Conservation (phyloP, 208 protist genomes). For the Trypanosoma vivax region DNA sequence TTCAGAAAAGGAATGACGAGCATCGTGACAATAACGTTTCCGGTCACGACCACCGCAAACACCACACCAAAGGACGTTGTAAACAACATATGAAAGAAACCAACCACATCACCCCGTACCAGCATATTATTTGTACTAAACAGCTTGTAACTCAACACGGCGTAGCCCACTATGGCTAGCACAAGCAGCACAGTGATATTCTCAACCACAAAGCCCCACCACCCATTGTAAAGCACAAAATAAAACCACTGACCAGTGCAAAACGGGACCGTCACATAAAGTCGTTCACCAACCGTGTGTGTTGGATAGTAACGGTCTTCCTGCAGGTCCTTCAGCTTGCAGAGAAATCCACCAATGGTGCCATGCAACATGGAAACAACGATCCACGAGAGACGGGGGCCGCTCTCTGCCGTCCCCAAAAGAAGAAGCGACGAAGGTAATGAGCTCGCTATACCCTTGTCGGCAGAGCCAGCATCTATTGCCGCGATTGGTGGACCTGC, state of each 20-base stretch:
- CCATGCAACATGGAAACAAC: slow-evolving; percentile 63
- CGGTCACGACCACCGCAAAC: slow-evolving; percentile 43
- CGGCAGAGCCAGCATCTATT: neutral
- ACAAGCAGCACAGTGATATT: slow-evolving; percentile 70
- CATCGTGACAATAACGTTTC: slow-evolving; percentile 70
- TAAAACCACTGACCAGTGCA: slow-evolving; percentile 82
- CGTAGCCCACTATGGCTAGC: slow-evolving; percentile 73
- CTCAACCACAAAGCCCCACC: slow-evolving; percentile 67
- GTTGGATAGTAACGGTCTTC: slow-evolving; percentile 39
- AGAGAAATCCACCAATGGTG: slow-evolving; percentile 66
- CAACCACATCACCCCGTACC: slow-evolving; percentile 53
- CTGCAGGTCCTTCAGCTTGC: slow-evolving; percentile 78
- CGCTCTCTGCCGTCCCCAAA: neutral
- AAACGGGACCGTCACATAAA: slow-evolving; percentile 83
- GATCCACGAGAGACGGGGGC: slow-evolving; percentile 44
- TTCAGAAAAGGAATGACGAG: slow-evolving; percentile 75
- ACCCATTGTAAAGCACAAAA: slow-evolving; percentile 73
- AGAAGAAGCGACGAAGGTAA: neutral
- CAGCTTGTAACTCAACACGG: slow-evolving; percentile 68
- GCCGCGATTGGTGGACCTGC: neutral
- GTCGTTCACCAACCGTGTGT: slow-evolving; percentile 49
- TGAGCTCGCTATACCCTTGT: neutral
- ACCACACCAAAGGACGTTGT: slow-evolving; percentile 79
- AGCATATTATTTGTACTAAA: slow-evolving; percentile 34
- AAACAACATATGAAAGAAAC: slow-evolving; percentile 60